phyloP scores from a whole-genome alignment of 768 basidiomycete genomes.

The Panus rudis region DNA sequence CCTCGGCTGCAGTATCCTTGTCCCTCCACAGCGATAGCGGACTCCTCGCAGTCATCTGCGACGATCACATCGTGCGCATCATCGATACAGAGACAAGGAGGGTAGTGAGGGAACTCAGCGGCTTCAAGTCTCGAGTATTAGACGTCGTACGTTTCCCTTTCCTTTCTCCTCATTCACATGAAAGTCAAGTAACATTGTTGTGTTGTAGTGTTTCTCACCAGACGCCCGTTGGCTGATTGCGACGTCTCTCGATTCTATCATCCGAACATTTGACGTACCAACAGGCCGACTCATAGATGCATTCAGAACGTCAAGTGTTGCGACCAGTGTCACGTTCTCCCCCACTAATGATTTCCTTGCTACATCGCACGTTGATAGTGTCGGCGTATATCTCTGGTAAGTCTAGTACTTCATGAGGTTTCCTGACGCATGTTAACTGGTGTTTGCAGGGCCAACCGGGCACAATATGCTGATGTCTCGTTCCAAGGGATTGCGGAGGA shows the following conservation, averaged over 20 bases:
- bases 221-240: constrained; percentile 92
- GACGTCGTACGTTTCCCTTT: constrained; percentile 61
- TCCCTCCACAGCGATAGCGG: constrained; percentile 79
- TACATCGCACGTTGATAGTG: constrained; percentile 88
- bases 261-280: constrained; percentile 94
- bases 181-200: neutral
- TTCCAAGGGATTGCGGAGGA: constrained; percentile 73
- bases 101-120: constrained; percentile 83
- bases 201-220: constrained; percentile 77
- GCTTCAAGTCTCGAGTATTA: constrained; percentile 77
- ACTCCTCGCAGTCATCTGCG: constrained; percentile 75
- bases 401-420: constrained; percentile 12
- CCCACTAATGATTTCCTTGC: constrained; percentile 95
- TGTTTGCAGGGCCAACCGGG: constrained; percentile 78
- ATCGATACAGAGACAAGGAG: constrained; percentile 87
- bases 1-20: constrained; percentile 65
- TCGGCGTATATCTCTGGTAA: constrained; percentile 93
- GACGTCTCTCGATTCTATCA: constrained; percentile 83
- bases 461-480: constrained; percentile 84
- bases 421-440: constrained; percentile 6
- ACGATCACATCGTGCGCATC: constrained; percentile 79
- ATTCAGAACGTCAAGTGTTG: constrained; percentile 80
- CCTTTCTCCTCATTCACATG: neutral
- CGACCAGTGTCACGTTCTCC: constrained; percentile 88
- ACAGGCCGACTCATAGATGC: constrained; percentile 89